phyloP scores from a whole-genome alignment of 2,329 filamentous ascomycete genomes.

The Talaromyces sp. region DNA sequence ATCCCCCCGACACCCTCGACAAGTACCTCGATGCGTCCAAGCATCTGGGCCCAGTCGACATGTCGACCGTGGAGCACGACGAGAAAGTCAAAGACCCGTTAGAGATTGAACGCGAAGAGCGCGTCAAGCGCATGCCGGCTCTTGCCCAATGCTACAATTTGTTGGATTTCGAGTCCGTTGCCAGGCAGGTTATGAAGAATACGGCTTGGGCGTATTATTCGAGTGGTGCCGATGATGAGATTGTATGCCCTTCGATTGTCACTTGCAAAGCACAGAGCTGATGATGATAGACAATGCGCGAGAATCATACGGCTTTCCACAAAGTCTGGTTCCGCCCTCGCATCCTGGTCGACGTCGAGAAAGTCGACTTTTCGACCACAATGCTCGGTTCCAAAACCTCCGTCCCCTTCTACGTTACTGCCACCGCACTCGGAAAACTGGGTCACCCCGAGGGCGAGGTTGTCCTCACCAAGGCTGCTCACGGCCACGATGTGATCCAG shows the following conservation, averaged over 20 bases:
- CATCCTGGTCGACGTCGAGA: slow-evolving; percentile 82
- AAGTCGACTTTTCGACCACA: slow-evolving; percentile 80
- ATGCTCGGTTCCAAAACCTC: slow-evolving; percentile 86
- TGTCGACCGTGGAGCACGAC: slow-evolving; percentile 69
- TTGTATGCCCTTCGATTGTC: slow-evolving; percentile 49
- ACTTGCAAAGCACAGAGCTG: background rate
- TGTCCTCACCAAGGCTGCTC: slow-evolving; percentile 76
- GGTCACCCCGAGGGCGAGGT: slow-evolving; percentile 93
- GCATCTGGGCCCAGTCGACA: slow-evolving; percentile 85
- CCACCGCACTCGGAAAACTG: slow-evolving; percentile 91
- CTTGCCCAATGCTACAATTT: slow-evolving; percentile 89
- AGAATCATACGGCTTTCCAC: slow-evolving; percentile 95
- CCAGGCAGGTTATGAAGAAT: slow-evolving; percentile 88
- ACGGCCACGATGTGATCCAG: slow-evolving; percentile 85
- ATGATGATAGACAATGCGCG: slow-evolving; percentile 71
- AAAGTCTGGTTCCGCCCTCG: slow-evolving; percentile 95
- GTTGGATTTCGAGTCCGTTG: slow-evolving; percentile 93
- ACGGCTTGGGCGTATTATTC: slow-evolving; percentile 98
- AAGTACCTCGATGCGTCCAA: slow-evolving; percentile 79
- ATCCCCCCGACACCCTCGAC: slow-evolving; percentile 79
- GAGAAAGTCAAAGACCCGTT: slow-evolving; percentile 65
- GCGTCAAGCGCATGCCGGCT: slow-evolving; percentile 69
- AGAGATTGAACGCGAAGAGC: slow-evolving; percentile 69
- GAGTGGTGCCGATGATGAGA: slow-evolving; percentile 84
- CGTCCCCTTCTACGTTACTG: slow-evolving; percentile 94